Conservation (phyloP, 2,329 filamentous ascomycete genomes). For the Huntiella decipiens region DNA sequence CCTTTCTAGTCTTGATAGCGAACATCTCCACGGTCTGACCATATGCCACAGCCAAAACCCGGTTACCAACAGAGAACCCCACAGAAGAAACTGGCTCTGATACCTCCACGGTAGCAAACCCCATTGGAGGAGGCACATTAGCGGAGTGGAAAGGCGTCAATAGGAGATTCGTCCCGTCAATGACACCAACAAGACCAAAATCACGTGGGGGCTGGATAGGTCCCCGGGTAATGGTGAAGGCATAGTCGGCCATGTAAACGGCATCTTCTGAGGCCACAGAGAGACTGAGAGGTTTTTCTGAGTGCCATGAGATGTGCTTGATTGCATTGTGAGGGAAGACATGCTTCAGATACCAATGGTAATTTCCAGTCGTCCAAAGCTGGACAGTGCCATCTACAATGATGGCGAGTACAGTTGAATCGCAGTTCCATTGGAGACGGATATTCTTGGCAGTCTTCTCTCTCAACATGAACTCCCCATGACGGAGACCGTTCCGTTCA, state of each 20-base stretch:
- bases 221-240: conserved; percentile 48
- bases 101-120: conserved; percentile 51
- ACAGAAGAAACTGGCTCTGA: conserved; percentile 52
- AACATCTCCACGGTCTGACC: conserved; percentile 47
- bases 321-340: conserved; percentile 38
- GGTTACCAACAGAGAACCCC: conserved; percentile 46
- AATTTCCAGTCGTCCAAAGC: conserved; percentile 93
- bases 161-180: conserved; percentile 65
- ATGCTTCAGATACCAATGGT: conserved; percentile 95
- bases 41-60: conserved; percentile 54
- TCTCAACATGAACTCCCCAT: conserved; percentile 78
- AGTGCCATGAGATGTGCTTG: conserved; percentile 50
- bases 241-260: conserved; percentile 31
- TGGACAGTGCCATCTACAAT: conserved; percentile 57
- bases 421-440: conserved; percentile 66
- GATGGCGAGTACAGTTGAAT: conserved; percentile 83
- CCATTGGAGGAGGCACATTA: conserved; percentile 86
- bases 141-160: conserved; percentile 68
- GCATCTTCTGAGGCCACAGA: conserved; percentile 26
- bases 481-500: conserved; percentile 89
- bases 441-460: conserved; percentile 36
- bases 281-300: conserved; percentile 60
- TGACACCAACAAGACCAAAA: conserved; percentile 59
- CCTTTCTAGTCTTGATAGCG: conserved; percentile 44
- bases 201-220: conserved; percentile 54